Conservation (phyloP, 208 protist genomes). For the Trypanosoma platydactyli region DNA sequence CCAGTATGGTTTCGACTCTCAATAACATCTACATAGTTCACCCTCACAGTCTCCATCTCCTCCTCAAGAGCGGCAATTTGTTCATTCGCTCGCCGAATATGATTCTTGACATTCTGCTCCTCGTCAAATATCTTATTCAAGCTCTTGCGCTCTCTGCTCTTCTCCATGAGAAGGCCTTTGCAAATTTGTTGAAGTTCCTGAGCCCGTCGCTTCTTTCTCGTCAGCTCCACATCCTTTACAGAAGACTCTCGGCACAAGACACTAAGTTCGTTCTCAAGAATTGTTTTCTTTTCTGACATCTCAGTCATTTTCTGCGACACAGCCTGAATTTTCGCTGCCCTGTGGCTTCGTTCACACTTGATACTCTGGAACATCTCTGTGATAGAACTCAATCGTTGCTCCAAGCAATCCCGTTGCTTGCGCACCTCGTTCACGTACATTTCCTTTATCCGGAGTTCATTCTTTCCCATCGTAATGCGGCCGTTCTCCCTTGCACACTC, state of each 20-base stretch:
- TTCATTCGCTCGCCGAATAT: constrained; percentile 92
- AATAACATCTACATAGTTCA: constrained; percentile 83
- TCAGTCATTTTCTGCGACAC: constrained; percentile 92
- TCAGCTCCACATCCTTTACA: constrained; percentile 87
- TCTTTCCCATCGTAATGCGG: constrained; percentile 73
- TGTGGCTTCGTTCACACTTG: constrained; percentile 93
- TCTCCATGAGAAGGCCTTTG: constrained; percentile 79
- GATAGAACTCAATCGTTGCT: constrained; percentile 70
- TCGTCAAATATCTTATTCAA: constrained; percentile 59
- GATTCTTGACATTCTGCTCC: constrained; percentile 80
- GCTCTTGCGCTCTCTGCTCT: constrained; percentile 80
- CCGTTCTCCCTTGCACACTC: constrained; percentile 81
- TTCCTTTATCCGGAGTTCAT: constrained; percentile 89
- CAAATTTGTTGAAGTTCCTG: constrained; percentile 72
- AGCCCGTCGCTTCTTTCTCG: constrained; percentile 74
- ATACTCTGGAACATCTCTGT: constrained; percentile 88
- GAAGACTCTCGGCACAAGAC: constrained; percentile 87
- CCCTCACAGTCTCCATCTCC: constrained; percentile 85
- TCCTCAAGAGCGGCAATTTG: constrained; percentile 88
- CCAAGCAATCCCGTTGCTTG: constrained; percentile 70
- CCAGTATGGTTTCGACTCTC: constrained; percentile 93
- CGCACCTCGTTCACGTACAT: constrained; percentile 62
- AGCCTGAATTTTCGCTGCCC: constrained; percentile 92
- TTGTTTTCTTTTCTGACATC: constrained; percentile 95
- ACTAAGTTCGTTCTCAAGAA: constrained; percentile 94